Evolutionary conservation across 768 basidiomycete species (phyloP), one percentile per base, ranked within the genome.

Genomic region (Dacryopinax primogenitus): DNA sequence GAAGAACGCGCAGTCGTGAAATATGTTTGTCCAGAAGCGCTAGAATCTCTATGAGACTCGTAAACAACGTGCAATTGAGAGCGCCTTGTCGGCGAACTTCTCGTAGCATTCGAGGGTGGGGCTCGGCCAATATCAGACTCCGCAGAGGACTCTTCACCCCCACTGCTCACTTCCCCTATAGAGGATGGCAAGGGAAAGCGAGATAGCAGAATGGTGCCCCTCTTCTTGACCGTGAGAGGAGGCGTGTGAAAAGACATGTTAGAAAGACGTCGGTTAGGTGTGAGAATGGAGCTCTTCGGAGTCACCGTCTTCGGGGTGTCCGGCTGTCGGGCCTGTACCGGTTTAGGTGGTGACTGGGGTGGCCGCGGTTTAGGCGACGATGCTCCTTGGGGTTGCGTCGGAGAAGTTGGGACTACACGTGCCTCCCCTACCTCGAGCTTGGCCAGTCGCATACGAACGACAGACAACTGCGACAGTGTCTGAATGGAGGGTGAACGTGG

Each of bases 361-460:
- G 45, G 7, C 45, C 23, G 3, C 18, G 51, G 11, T 58, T 21
- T 58, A 28, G 15, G 15, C 32, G 51, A 3, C 6, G 51, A n/a
- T n/a, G n/a, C n/a, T 9, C 51, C 51, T 58, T 58, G 51, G 26
- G 51, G 4, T 28, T 58, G 23, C 4, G 26, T 58, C 26, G 51
- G 51, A 7, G 51, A 58, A 3, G 51, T 58, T 15, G 51, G 51
- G 6, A 58, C 4, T 23, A 58, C 51, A 13, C 30, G 23, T 11
- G 51, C 51, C 18, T 58, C 51, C 15, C 51, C 51, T 9, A 58
- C 51, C 30, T 58, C 51, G 23, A 58, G 51, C 51, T 58, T 58
- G 32, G 51, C 51, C 30, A 58, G 51, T 6, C 51, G 51, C 51
- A 58, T 58, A 2, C 51, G 51, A 13, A 58, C 51, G 23, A 58